These are phyloP conservation scores for Pleurotus citrinopileatus DNA, from an alignment of 768 basidiomycete genomes.

Conservation along the genomic window DNA sequence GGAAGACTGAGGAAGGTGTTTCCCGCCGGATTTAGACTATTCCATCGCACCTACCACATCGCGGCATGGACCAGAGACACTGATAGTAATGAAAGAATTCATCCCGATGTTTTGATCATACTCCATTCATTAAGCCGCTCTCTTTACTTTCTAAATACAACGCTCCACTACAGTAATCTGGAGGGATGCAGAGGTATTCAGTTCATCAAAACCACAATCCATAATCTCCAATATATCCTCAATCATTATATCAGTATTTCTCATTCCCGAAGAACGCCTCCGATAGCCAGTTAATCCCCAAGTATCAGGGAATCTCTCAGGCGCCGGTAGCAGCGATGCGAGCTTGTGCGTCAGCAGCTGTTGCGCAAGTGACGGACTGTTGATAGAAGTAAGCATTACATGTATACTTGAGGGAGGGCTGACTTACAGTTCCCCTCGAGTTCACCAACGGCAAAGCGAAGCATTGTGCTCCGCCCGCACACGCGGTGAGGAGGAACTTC, in stretches of 20 bases:
- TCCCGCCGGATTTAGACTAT: too few relatives aligned
- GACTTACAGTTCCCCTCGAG: conserved; percentile 8
- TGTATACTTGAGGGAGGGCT: neutral
- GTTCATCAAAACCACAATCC: neutral
- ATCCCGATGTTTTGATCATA: too few relatives aligned
- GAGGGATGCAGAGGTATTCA: too few relatives aligned
- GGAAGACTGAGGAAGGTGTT: too few relatives aligned
- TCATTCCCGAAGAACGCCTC: too few relatives aligned
- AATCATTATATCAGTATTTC: too few relatives aligned
- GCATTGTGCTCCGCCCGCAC: conserved; percentile 29
- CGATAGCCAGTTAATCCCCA: too few relatives aligned
- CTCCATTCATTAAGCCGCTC: too few relatives aligned
- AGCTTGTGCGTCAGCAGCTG: conserved; percentile 25
- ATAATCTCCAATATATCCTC: neutral
- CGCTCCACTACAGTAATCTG: neutral
- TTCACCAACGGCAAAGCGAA: conserved; percentile 21
- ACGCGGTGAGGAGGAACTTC: conserved; percentile 29
- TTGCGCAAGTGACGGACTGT: conserved; percentile 30
- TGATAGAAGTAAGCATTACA: neutral
- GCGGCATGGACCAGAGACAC: too few relatives aligned
- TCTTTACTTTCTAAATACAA: too few relatives aligned
- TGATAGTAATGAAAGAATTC: too few relatives aligned
- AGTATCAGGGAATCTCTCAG: neutral
- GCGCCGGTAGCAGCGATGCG: conserved; percentile 34
- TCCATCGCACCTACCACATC: too few relatives aligned